Percentiles rank a stretch among this genome's conserved stretches.
These are phyloP conservation scores for Chrysanthemum seticuspe DNA, from an alignment of 129 eudicot genomes.

Conservation along the genomic window DNA sequence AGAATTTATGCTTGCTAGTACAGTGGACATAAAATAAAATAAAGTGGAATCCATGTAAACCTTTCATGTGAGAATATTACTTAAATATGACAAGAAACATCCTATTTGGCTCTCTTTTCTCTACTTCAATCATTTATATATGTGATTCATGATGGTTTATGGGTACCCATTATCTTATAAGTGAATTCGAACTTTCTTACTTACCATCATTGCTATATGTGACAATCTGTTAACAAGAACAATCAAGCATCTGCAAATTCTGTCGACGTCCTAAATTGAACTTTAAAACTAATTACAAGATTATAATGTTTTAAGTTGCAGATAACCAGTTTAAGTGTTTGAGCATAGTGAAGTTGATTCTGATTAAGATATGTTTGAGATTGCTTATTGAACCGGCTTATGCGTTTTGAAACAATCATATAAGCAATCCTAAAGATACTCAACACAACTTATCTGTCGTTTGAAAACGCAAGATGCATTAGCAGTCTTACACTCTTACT, in stretches of 20 bases:
- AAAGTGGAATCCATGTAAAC: slow-evolving; percentile 39
- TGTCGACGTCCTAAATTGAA: neutral
- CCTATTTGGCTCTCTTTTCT: slow-evolving; percentile 45
- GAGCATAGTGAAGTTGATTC: too few relatives aligned
- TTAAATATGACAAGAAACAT: slow-evolving; percentile 50
- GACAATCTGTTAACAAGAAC: slow-evolving; percentile 28
- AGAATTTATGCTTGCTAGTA: slow-evolving; percentile 59
- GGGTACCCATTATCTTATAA: slow-evolving; percentile 60
- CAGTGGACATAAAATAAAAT: slow-evolving; percentile 27
- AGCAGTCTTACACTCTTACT: too few relatives aligned
- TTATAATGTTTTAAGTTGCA: too few relatives aligned
- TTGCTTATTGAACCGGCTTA: too few relatives aligned
- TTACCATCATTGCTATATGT: slow-evolving; percentile 31
- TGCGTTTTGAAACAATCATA: too few relatives aligned
- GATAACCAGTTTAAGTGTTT: too few relatives aligned
- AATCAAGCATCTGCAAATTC: slow-evolving; percentile 19
- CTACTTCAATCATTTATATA: slow-evolving; percentile 63
- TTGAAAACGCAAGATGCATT: too few relatives aligned
- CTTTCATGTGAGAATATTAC: slow-evolving; percentile 52
- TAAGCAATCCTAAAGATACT: too few relatives aligned
- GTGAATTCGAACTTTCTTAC: slow-evolving; percentile 34
- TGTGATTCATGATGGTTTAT: slow-evolving; percentile 57
- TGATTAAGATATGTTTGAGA: too few relatives aligned
- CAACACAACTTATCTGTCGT: too few relatives aligned
- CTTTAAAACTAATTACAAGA: neutral